Conservation (phyloP, 2,329 filamentous ascomycete species). For the Exophiala alcalophila region DNA sequence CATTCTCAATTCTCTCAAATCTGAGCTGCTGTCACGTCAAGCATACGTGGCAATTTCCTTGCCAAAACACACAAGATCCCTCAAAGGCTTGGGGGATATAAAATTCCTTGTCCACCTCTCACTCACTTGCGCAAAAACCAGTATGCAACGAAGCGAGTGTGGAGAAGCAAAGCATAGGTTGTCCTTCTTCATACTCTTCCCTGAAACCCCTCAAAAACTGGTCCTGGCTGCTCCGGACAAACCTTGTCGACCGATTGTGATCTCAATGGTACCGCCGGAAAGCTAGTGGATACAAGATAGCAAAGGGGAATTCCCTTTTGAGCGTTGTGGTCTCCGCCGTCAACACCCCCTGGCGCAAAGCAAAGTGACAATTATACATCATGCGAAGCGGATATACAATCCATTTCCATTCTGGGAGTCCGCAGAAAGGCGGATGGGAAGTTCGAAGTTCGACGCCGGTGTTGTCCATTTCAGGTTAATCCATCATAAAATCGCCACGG, state of each 20-base stretch:
- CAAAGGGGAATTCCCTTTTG: too few species aligned
- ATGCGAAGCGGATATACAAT: constrained; percentile 16
- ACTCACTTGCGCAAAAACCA: neutral
- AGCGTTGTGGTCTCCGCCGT: neutral
- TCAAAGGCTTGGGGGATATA: too few species aligned
- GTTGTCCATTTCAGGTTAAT: constrained; percentile 18
- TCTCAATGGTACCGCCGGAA: constrained; percentile 6
- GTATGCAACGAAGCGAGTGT: constrained; percentile 8
- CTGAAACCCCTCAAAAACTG: neutral
- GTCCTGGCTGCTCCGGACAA: constrained; percentile 1
- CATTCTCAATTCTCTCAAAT: constrained; percentile 6
- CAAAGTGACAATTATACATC: constrained; percentile 18
- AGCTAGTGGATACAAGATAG: constrained; percentile 11
- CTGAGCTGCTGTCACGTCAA: constrained; percentile 25
- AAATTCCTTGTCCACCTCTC: too few species aligned
- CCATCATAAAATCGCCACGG: constrained; percentile 89
- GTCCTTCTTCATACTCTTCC: neutral
- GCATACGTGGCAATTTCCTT: constrained; percentile 17
- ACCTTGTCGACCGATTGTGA: constrained; percentile 1
- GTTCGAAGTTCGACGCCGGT: neutral
- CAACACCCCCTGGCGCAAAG: neutral
- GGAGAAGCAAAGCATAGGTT: constrained; percentile 1
- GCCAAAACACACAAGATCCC: constrained; percentile 2
- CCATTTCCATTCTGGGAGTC: constrained; percentile 6
- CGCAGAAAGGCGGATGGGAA: constrained; percentile 1